Evolutionary conservation across 2,329 filamentous ascomycete genomes (phyloP).

Genomic region (Fusarium nurragi): DNA sequence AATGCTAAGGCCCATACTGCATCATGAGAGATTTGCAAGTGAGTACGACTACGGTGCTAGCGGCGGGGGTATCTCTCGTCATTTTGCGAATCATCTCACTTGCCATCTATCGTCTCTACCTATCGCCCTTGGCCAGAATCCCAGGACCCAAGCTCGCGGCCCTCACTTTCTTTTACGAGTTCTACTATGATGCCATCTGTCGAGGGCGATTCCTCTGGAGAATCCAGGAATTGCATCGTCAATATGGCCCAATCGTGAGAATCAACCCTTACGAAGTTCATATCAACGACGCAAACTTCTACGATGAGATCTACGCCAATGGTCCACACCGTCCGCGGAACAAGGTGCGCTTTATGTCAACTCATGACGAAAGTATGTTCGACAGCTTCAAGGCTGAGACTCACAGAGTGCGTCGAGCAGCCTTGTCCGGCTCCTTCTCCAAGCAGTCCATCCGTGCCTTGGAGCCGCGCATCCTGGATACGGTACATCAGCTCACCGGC

Average conservation of each 20-base stretch:
- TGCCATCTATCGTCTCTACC: not conserved
- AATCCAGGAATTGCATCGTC: not conserved
- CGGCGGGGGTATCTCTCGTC: not conserved
- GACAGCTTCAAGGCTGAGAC: not conserved
- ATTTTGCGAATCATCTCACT: not conserved
- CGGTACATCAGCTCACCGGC: not conserved
- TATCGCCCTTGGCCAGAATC: not conserved
- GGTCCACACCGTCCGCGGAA: not conserved
- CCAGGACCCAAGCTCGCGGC: not conserved
- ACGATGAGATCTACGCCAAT: constrained; percentile 1
- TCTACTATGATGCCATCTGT: constrained; percentile 3
- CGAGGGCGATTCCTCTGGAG: not conserved
- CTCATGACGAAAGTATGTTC: constrained; percentile 5
- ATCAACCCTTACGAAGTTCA: constrained; percentile 1
- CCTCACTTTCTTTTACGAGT: constrained; percentile 2
- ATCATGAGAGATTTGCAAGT: not conserved
- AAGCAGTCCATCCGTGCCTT: constrained; percentile 4
- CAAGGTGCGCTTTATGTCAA: constrained; percentile 5
- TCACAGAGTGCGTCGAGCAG: not conserved
- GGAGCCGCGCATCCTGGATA: not conserved
- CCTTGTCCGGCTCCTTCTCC: not conserved
- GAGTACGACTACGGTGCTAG: not conserved
- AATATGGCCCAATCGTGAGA: not conserved
- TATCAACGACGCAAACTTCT: not conserved
- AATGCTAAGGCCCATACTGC: no score